Base-by-base conservation (phyloP, 2,329 filamentous ascomycete species). In the Pleurostoma richardsiae region DNA sequence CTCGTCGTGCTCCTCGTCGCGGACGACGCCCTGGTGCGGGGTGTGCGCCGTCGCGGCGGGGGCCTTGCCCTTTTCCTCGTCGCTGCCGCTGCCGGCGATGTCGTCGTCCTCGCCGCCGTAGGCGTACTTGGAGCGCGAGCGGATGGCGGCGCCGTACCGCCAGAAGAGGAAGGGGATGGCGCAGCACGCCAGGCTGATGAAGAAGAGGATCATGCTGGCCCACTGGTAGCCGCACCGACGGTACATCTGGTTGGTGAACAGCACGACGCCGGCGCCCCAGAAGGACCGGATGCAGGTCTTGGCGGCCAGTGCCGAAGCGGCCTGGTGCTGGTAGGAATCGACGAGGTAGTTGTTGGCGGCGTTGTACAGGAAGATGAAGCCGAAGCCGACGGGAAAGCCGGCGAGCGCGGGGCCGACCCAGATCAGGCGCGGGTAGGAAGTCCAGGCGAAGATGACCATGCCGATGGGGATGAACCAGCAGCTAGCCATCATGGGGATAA, bases 241-340 rank as follows among this genome's bases (percentile, higher is more conserved):
- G 65, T 89, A 90, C 88, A 94, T 92, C 64, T 92, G 87, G 53
- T 78, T 74, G 0, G 88, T 92, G 67, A 94, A 94, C 1, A 95
- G 76, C 0, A 92, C 88, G 1, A 83, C 81, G 2, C 69, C 76
- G 1, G 88, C 89, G 56, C 88, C 89, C 86, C 88, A 94, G 68
- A 91, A 86, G 11, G 80, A 86, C 28, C 88, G 79, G 49, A 92
- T 73, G 59, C 82, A 91, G 0, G 88, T 92, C 73, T 92, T 92
- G 38, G 88, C 87, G 0, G 88, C 88, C 3, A 92, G 77, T 0
- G 87, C 88, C 0, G 85, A 90, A 1, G 89, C 88, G 1, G 89
- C 89, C 65, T 91, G 87, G 67, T 80, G 75, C 65, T 80, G 76
- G 67, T 80, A 81, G 11, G 75, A 76, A 62, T 81, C 77, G 61